phyloP scores from a whole-genome alignment of 2,329 filamentous ascomycete genomes.

The Penicillium sp. region DNA sequence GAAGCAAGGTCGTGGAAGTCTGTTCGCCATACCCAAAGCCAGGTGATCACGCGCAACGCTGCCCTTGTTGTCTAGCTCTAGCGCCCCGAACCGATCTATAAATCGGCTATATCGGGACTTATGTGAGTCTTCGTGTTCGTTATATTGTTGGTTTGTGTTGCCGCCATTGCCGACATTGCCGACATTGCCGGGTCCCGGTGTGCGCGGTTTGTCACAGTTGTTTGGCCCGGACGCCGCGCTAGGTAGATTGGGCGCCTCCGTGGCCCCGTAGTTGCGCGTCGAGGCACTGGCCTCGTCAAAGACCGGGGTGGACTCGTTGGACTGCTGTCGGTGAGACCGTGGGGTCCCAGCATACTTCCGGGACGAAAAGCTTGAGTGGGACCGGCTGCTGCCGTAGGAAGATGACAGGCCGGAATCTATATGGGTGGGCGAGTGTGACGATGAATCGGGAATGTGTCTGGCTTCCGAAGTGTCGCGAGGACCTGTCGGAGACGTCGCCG shows the following conservation, averaged over 20 bases:
- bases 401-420: slow-evolving; percentile 28
- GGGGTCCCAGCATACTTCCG: slow-evolving; percentile 20
- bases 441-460: slow-evolving; percentile 21
- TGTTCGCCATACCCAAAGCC: slow-evolving; percentile 54
- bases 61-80: slow-evolving; percentile 68
- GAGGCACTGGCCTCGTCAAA: slow-evolving; percentile 26
- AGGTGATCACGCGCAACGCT: slow-evolving; percentile 67
- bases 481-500: slow-evolving; percentile 24
- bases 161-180: background rate
- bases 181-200: slow-evolving; percentile 1
- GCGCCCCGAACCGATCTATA: slow-evolving; percentile 61
- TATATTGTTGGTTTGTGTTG: slow-evolving; percentile 1
- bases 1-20: background rate
- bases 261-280: slow-evolving; percentile 38
- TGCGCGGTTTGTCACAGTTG: slow-evolving; percentile 15
- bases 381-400: slow-evolving; percentile 24
- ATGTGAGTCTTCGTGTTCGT: slow-evolving; percentile 17
- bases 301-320: slow-evolving; percentile 38
- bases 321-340: slow-evolving; percentile 16
- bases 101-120: slow-evolving; percentile 51
- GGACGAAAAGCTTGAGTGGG: slow-evolving; percentile 27
- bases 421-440: slow-evolving; percentile 26
- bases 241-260: slow-evolving; percentile 12
- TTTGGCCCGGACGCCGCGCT: background rate
- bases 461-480: slow-evolving; percentile 8